Evolutionary conservation across 495 filamentous ascomycete genomes (phyloP), one percentile per base, ranked within the genome.

Genomic region (Barbatosphaeria neglecta): DNA sequence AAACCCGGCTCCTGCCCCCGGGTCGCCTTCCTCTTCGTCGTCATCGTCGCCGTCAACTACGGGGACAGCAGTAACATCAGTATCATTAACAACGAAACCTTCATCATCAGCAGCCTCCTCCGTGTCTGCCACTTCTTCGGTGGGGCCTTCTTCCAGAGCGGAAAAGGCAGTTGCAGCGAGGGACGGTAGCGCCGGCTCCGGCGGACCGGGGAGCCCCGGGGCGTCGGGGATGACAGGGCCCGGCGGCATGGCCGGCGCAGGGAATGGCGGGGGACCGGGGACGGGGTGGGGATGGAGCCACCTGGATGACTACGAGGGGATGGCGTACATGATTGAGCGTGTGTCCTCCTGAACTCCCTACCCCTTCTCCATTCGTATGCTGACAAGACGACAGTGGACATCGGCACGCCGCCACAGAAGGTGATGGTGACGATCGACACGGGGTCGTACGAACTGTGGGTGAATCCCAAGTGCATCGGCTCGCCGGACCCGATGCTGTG

Each of bases 361-460:
- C 17, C 23, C 8, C 19, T 27, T 4, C 2, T n/a, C 15, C 22
- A 19, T 17, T 27, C 23, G 15, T 37, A 22, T 13, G 37, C 47
- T 49, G 40, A 53, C 43, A 8, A 41, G 19, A 24, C 3, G n/a
- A 35, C 35, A 70, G 67, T 70, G 43, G 58, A 63, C 16, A 62
- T 73, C 41, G 69, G 69, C 13, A 68, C 65, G 0, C 68, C 67
- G 5, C 54, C 61, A 4, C 69, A 73, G 48, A 55, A 43, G 13
- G 51, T 73, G 35, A 63, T 59, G 16, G 59, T 69, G 6, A 65
- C 66, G 20, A 54, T 73, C 43, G 69, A 73, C 37, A 73, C 69
- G 9, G 69, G 69, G 2, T 71, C 68, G 4, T 71, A 65, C 45
- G 64, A 70, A 49, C 57, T 68, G 22, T 69, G 69, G 57, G 62